These are phyloP conservation scores for Tieghemiomyces parasiticus DNA, from an alignment of 192 early-diverging fungal genomes.

Conservation along the genomic window DNA sequence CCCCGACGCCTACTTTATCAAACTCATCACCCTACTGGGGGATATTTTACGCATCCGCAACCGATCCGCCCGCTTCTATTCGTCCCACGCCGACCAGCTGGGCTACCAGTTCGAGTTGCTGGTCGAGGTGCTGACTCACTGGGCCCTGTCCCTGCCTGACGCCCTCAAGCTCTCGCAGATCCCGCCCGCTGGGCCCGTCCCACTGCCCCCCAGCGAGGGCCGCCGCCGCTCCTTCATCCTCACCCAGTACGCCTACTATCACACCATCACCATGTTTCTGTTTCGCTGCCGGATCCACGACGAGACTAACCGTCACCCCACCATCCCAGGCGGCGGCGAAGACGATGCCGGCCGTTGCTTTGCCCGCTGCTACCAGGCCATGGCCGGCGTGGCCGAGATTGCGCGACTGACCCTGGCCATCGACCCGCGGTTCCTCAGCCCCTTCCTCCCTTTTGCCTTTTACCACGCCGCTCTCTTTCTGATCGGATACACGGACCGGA, in stretches of 20 bases:
- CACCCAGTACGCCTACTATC: conserved; percentile 6
- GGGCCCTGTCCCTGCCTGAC: conserved; percentile 9
- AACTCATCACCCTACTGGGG: conserved; percentile 7
- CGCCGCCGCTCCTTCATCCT: conserved; percentile 3
- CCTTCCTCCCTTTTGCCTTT: conserved; percentile 10
- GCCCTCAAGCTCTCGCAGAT: not conserved
- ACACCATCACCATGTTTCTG: conserved; percentile 7
- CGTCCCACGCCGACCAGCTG: not conserved
- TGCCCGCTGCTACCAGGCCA: conserved; percentile 5
- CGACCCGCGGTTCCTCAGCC: conserved; percentile 6
- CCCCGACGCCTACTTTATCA: conserved; percentile 4
- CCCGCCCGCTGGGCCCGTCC: not conserved
- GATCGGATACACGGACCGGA: not conserved
- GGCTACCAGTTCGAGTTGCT: not conserved
- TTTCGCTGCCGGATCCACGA: conserved; percentile 3
- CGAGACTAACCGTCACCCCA: conserved; percentile 2
- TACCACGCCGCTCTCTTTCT: conserved; percentile 10
- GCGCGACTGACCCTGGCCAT: not conserved
- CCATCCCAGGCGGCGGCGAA: not conserved
- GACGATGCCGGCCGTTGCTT: not conserved
- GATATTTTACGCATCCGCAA: conserved; percentile 11
- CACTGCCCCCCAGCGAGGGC: too few relatives aligned
- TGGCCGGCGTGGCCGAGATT: conserved; percentile 3
- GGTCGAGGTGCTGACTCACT: not conserved
- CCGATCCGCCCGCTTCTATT: conserved; percentile 2